Evolutionary conservation across 345 rosid genomes (phyloP), one percentile per base, ranked within the genome.

Genomic region (Salix purpurea): DNA sequence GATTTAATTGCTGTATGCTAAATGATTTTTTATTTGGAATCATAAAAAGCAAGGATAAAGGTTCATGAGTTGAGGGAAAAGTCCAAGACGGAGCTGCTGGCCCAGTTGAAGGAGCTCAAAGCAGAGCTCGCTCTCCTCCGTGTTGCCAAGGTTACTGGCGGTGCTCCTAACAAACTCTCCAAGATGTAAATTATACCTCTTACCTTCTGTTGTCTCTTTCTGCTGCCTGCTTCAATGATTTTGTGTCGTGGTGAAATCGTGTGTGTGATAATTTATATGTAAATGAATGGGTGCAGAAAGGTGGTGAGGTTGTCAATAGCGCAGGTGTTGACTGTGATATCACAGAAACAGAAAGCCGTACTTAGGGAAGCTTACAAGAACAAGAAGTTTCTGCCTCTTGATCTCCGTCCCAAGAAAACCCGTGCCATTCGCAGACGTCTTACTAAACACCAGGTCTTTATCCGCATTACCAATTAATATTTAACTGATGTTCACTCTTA

Each of bases 21-120:
- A 44, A 44, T 44, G 50, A 13, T 4, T 2, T 13, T 14, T 44
- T 44, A 44, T 44, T 10, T 13, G 50, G 50, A 44, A 3, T 44
- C 16, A 44, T 44, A 44, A 44, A 77, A 77, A 89, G 95, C 92
- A 36, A 84, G 92, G 78, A 89, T 91, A 76, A 91, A 91, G 87
- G 92, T 88, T 23, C 89, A 89, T 60, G 92, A 91, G 86, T 78
- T 89, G 78, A 78, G 92, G 28, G 86, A 90, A 81, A 89, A 87
- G 46, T 66, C 92, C 28, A 90, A 89, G 83, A 0, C 52, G 0
- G 92, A 90, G 0, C 90, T 90, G 28, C 75, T 83, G 83, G 71
- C 26, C 74, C 94, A 90, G 83, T 70, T 89, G 85, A 89, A 87
- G 56, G 80, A 77, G 50, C 81, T 78, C 15, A 78, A 78, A 67